These are phyloP conservation scores for Rhodotorula sp. DNA, from an alignment of 1,284 basidiomycete species.

Conservation along the genomic window DNA sequence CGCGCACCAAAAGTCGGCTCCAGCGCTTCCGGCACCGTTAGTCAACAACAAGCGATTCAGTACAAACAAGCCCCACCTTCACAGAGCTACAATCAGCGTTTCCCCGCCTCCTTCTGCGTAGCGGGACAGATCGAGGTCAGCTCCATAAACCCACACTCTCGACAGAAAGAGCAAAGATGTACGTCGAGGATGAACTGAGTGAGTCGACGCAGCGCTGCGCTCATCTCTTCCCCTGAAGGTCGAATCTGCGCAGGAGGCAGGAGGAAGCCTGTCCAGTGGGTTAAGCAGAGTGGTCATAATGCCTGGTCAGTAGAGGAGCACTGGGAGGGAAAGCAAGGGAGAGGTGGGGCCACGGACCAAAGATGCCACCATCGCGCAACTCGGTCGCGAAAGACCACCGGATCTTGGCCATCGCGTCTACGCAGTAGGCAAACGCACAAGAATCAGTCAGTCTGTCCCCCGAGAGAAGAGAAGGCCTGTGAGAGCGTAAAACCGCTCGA, in stretches of 20 bases:
- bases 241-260: conserved; percentile 70
- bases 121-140: not conserved
- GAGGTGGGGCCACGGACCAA: conserved; percentile 50
- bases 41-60: too few species aligned
- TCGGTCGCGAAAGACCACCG: conserved; percentile 76
- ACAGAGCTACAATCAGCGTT: not conserved
- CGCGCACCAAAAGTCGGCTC: too few species aligned
- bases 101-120: conserved; percentile 15
- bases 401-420: conserved; percentile 48
- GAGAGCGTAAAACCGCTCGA: too few species aligned
- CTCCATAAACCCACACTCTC: too few species aligned
- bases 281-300: too few species aligned
- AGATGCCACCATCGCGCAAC: conserved; percentile 77
- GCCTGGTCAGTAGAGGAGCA: not conserved
- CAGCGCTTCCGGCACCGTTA: too few species aligned
- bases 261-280: conserved; percentile 56
- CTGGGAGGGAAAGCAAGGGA: not conserved
- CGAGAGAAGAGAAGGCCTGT: not conserved
- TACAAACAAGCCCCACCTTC: not conserved
- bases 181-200: conserved; percentile 60
- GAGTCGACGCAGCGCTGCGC: conserved; percentile 64
- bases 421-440: conserved; percentile 43
- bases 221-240: conserved; percentile 73
- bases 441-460: not conserved
- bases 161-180: not conserved